Base-by-base conservation (phyloP, 805 yeast species). In the Yarrowia porcina region DNA sequence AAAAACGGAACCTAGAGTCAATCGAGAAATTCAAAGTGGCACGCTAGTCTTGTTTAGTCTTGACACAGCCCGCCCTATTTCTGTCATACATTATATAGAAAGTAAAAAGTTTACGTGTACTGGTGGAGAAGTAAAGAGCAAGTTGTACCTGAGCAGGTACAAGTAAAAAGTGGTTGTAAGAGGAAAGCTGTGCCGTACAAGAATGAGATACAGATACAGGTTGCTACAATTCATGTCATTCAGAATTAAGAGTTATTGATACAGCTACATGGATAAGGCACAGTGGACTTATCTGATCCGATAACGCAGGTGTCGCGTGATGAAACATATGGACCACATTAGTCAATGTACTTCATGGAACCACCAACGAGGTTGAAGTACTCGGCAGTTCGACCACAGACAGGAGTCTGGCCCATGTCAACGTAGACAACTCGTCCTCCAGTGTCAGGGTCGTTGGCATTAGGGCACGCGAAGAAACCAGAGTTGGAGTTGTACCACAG, bases 371-470 rank as follows among this genome's bases (percentile, higher is more conserved):
- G 56, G 56, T 49, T 49, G 56, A 49, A 49, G 39, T 49, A 33
- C 28, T 32, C 30, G 30, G 56, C 56, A 49, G 56, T 49, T 49
- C 56, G 39, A 15, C 56, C 56, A n/a, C 56, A 49, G 13, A 49
- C 56, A 15, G 56, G 56, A 10, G 25, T 49, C 56, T 49, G 56
- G 30, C 56, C 56, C 38, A 32, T 21, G 12, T 49, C 56, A 21
- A 25, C 56, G 56, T 49, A 49, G 17, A 49, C 56, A 21, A 49
- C 56, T 10, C 23, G 56, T 15, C 56, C 56, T 8, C 39, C 56
- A 3, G 28, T 49, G 32, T 30, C 27, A 8, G 56, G 56, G 20
- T 49, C 56, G 39, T 49, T 49, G 39, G 56, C 35, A 21, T 49
- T 49, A 27, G 56, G 56, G 30, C 56, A 49, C 11, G 56, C 11